Conservation (phyloP, 2,329 filamentous ascomycete species). For the Pseudogymnoascus sp. region DNA sequence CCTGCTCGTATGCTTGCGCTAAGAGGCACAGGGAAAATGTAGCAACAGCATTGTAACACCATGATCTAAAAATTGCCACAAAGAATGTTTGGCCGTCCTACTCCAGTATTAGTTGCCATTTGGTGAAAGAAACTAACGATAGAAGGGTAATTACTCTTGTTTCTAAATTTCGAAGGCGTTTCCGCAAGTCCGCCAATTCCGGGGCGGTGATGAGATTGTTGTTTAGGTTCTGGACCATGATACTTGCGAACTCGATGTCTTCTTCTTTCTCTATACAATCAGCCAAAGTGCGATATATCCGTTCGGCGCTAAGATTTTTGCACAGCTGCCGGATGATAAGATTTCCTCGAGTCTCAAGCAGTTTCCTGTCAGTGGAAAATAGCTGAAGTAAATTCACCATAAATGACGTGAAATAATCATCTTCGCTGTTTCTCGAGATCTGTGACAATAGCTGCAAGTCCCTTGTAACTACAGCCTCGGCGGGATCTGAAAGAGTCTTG, state of each 20-base stretch:
- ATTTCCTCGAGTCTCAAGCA: constrained; percentile 89
- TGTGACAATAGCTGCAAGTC: constrained; percentile 91
- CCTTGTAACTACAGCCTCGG: constrained; percentile 90
- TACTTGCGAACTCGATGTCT: constrained; percentile 96
- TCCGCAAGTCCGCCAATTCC: constrained; percentile 83
- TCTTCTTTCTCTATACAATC: constrained; percentile 97
- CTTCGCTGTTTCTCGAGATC: constrained; percentile 92
- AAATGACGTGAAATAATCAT: constrained; percentile 95
- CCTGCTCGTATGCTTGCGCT: constrained; percentile 95
- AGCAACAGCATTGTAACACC: constrained; percentile 97
- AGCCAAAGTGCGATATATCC: constrained; percentile 90
- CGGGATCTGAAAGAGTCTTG: constrained; percentile 91
- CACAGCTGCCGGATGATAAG: constrained; percentile 94
- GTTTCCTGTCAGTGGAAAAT: constrained; percentile 85
- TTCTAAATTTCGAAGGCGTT: constrained; percentile 83
- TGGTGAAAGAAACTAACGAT: not conserved
- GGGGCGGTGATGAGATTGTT: constrained; percentile 98
- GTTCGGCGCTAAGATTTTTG: constrained; percentile 83
- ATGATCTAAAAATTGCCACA: constrained; percentile 86
- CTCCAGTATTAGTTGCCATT: constrained; percentile 14
- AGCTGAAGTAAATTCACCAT: constrained; percentile 95
- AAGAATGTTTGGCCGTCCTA: constrained; percentile 94
- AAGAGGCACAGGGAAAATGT: constrained; percentile 94
- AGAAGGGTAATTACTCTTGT: constrained; percentile 51
- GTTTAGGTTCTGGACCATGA: constrained; percentile 99